A percentile compares a stretch with the other conserved stretches of the same genome.
Evolutionary conservation across 768 basidiomycete species (phyloP).

Genomic region (Candolleomyces eurysporus): DNA sequence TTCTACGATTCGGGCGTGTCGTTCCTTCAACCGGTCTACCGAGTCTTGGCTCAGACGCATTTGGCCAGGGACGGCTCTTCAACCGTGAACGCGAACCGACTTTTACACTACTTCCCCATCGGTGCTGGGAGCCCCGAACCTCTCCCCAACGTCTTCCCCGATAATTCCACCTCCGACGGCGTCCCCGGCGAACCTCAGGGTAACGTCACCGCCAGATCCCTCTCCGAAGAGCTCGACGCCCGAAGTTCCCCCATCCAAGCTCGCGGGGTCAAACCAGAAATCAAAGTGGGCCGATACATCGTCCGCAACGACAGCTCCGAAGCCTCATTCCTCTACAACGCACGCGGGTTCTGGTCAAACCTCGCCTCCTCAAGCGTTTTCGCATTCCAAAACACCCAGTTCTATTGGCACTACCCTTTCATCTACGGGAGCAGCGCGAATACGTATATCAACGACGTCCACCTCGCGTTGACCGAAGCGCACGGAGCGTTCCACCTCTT

Average conservation of each 20-base stretch:
- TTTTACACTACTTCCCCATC: background rate
- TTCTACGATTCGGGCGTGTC: constrained; percentile 7
- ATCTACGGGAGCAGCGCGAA: constrained; percentile 3
- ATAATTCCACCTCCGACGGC: background rate
- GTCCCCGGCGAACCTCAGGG: background rate
- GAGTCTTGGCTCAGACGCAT: background rate
- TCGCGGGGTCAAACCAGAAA: background rate
- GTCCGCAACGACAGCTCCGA: constrained; percentile 2
- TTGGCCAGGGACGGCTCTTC: background rate
- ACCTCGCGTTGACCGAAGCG: constrained; percentile 7
- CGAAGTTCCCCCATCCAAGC: background rate
- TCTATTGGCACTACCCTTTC: constrained; percentile 2
- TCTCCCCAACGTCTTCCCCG: background rate
- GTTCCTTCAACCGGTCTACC: constrained; percentile 10
- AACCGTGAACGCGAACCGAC: background rate
- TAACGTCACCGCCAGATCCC: background rate
- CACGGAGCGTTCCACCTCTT: constrained; percentile 6
- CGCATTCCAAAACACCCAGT: constrained; percentile 3
- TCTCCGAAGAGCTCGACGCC: background rate
- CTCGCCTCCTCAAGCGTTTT: background rate
- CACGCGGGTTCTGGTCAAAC: background rate
- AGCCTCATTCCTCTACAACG: background rate
- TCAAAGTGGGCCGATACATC: constrained; percentile 9
- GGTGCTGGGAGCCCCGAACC: background rate
- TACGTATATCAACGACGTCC: constrained; percentile 5